Base-by-base conservation (phyloP, 1,139 yeast genomes). In the Yamadazyma triangularis region DNA sequence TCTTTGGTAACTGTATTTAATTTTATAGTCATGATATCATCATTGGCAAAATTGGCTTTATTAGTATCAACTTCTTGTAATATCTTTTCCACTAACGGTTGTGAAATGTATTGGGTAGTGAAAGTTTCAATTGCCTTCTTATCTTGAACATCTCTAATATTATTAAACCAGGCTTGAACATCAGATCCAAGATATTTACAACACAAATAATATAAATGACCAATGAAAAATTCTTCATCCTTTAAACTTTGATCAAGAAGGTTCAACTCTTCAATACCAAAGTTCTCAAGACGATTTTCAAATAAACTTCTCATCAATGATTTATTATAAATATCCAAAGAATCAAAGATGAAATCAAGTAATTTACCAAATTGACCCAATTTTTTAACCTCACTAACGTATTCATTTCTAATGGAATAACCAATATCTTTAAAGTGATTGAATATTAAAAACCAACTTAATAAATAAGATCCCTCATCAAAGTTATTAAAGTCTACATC, bases 91-190 rank as follows among this genome's bases (percentile, higher is more conserved):
- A 86, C 73, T 27, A 89, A 60, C 5, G 67, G 49, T 4, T 89
- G 87, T 3, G 95, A 81, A 22, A 88, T 70, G 40, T 60, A 65
- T 27, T 64, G 65, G 23, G 70, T 61, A 1, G 91, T 77, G 44
- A 84, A 81, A 30, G 63, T 69, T 36, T 85, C 93, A 23, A 84
- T 67, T 24, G 64, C 64, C 13, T 62, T 58, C 44, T 77, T 79
- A 33, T 71, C 51, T 40, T 75, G 82, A 30, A 72, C 66, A 47
- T 79, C 77, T 32, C 82, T 64, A 18, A 79, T 59, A 8, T 73
- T 74, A 35, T 75, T 64, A 57, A 70, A 87, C 96, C 96, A 88
- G 8, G 60, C 56, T 46, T 83, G 85, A 1, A 78, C 77, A 27
- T 71, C 61, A 1, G 91, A 76, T 1, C 94, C 93, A 29, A 82